phyloP scores from a whole-genome alignment of 1,284 basidiomycete genomes.

The Tylopilus orsonianus region DNA sequence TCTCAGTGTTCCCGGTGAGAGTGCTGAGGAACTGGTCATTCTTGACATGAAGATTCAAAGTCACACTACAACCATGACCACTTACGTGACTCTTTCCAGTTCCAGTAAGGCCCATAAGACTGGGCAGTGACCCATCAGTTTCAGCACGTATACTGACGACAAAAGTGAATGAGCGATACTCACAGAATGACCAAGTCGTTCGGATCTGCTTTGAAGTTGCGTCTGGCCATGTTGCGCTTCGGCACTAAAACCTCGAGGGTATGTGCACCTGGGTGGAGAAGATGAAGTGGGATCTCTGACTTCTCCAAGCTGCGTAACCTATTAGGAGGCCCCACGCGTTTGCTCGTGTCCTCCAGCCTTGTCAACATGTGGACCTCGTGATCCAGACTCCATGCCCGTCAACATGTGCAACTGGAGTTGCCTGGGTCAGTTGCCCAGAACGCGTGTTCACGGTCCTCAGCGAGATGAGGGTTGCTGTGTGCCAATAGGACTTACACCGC shows the following conservation, averaged over 20 bases:
- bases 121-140: background rate
- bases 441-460: no score
- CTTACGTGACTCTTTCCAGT: background rate
- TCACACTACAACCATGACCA: background rate
- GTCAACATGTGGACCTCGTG: background rate
- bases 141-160: background rate
- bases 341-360: background rate
- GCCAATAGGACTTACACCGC: no score
- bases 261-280: background rate
- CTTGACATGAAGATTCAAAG: background rate
- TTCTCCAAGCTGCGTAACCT: background rate
- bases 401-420: background rate
- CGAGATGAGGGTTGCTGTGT: no score
- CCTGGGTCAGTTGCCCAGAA: no score
- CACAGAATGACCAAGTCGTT: background rate
- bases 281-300: background rate
- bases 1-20: background rate
- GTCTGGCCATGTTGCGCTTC: background rate
- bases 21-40: background rate
- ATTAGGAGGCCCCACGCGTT: no score
- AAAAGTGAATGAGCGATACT: background rate
- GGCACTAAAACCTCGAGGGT: background rate
- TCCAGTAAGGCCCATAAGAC: background rate
- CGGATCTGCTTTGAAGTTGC: background rate
- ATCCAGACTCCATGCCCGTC: background rate